Base-by-base conservation (phyloP, 2,329 filamentous ascomycete species). In the Herpotrichia juniperi region DNA sequence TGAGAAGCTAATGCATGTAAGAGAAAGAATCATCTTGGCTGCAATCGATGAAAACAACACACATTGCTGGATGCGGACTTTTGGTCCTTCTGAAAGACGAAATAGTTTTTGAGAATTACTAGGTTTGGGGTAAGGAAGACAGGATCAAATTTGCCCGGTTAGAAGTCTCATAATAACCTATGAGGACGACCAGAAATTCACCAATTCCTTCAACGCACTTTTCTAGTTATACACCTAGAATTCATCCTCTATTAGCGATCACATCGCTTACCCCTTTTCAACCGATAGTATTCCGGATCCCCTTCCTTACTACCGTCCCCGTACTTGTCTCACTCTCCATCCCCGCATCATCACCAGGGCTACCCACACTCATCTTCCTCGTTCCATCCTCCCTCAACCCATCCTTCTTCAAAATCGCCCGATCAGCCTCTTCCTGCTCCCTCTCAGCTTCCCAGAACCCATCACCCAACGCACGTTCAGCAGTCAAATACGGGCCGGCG, bases 361-460 rank as follows among this genome's bases (percentile, higher is more conserved):
- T n/a, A n/a, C n/a, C n/a, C n/a, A 9, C 14, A 22, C n/a, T 16
- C 37, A 40, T 14, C 21, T 40, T 40, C 19, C 21, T 24, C 19
- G 8, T 25, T 16, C 37, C n/a, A 40, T 40, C 19, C 21, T 24
- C 37, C 9, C 37, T 7, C n/a, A n/a, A n/a, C n/a, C n/a, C n/a
- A n/a, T n/a, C n/a, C n/a, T n/a, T n/a, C 19, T 40, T 21, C 37
- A 24, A 12, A 7, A 40, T 24, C 19, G 21, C 37, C 8, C 37
- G 3, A 46, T 55, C 45, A 22, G 52, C 52, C 32, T 43, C 48
- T 2, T 43, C 10, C 32, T 51, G 52, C 44, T 51, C 48, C 10
- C 40, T 32, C 40, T 55, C 48, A 14, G 52, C 52, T 12, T 32
- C 31, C 52, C 52, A 51, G 17, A 48, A 55, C n/a, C 52, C 48